Conservation (phyloP, 2,329 filamentous ascomycete species). For the Didymella pinodella region DNA sequence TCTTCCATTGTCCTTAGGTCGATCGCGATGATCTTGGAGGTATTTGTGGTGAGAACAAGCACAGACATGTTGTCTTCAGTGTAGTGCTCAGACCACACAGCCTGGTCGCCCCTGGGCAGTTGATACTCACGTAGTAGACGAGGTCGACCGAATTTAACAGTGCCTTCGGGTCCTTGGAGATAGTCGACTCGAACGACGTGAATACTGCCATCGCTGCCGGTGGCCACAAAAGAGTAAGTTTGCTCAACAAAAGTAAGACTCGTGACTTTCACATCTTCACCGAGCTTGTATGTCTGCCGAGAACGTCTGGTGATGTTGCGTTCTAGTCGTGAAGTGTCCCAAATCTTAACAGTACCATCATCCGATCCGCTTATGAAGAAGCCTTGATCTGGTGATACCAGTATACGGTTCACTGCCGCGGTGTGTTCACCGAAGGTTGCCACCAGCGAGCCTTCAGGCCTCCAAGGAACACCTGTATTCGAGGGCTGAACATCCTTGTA, state of each 20-base stretch:
- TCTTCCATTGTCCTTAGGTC: constrained; percentile 87
- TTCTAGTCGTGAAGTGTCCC: constrained; percentile 90
- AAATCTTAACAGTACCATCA: constrained; percentile 89
- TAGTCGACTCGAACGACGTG: constrained; percentile 81
- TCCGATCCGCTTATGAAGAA: constrained; percentile 96
- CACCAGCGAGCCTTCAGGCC: constrained; percentile 81
- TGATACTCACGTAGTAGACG: constrained; percentile 76
- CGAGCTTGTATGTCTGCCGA: constrained; percentile 83
- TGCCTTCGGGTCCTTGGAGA: constrained; percentile 62
- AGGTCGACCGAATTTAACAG: constrained; percentile 77
- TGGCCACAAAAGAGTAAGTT: constrained; percentile 92
- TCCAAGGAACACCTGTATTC: constrained; percentile 71
- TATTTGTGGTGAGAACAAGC: constrained; percentile 84
- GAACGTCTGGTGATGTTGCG: constrained; percentile 89
- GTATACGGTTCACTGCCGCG: constrained; percentile 80
- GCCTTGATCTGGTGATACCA: constrained; percentile 84
- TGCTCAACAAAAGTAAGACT: constrained; percentile 91
- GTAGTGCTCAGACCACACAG: constrained; percentile 92
- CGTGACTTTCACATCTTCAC: constrained; percentile 74
- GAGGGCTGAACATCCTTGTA: constrained; percentile 61
- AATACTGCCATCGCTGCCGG: constrained; percentile 87
- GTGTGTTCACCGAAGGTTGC: constrained; percentile 89
- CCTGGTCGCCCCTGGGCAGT: constrained; percentile 76
- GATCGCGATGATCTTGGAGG: constrained; percentile 81
- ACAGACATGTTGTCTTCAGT: constrained; percentile 83